Evolutionary conservation across 2,329 filamentous ascomycete genomes (phyloP), one percentile per base, ranked within the genome.

Genomic region (Cladosporium sp.): DNA sequence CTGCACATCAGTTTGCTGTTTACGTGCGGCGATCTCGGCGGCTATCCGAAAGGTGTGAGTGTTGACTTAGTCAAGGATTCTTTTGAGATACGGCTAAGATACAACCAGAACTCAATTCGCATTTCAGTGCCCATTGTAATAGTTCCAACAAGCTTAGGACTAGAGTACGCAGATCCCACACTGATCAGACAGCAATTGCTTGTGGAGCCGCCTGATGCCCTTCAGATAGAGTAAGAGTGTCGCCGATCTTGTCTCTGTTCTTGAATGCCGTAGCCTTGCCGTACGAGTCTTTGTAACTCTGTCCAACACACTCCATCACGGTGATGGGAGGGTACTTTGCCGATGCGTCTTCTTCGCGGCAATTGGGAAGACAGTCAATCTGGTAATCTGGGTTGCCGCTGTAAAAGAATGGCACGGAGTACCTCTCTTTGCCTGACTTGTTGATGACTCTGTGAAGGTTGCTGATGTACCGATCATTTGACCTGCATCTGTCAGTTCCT

Each of bases 401-500:
- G 64, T 85, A 82, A 73, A 86, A 87, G 60, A 86, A 82, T 0
- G 84, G 83, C n/a, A 87, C 77, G 7, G 82, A 85, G 70, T 86
- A 87, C 43, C 86, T 78, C 70, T 86, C 82, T 11, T 75, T 76
- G 1, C 77, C 77, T 2, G 79, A 81, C 51, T 78, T 78, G 75
- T 86, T 86, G 68, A 87, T 81, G 28, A 87, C 85, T 8, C 84
- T 77, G 71, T 88, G 85, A 4, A 84, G 73, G 58, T 80, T 85
- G 70, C 81, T 84, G 70, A 81, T 82, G 75, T 85, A 87, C 57
- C 77, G 74, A 18, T 82, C 80, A 62, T 82, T 82, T 16, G 84
- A 86, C 82, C 83, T 58, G 36, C 25, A 21, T 13, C 7, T 36
- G 53, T 49, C 16, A 57, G 26, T 18, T 49, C 18, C 36, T 7